Base-by-base conservation (phyloP, 352 stramenopile genomes). In the Pelagophyceae sp. region DNA sequence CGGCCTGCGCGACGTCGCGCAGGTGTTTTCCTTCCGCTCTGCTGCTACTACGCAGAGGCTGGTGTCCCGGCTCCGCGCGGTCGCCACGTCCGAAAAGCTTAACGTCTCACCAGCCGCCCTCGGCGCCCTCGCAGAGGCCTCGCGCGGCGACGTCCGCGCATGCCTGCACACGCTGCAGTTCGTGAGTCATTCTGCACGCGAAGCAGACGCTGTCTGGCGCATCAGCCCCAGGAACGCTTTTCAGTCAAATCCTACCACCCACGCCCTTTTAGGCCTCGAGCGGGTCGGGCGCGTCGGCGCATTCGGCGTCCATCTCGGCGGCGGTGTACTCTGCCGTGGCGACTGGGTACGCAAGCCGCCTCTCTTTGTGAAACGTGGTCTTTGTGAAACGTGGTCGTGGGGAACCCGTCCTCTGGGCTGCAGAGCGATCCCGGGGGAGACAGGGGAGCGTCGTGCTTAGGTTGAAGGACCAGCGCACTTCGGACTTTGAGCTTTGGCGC, bases 131-230 rank as follows among this genome's bases (percentile, higher is more conserved):
- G 82, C 87, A 86, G 76, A 93, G 80, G 76, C 80, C 76, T 79
- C 89, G 76, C 81, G 88, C 82, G 80, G 89, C 77, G 95, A 98
- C 81, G 93, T 98, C 31, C 91, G 96, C 72, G 96, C 94, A 70
- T 98, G 92, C 74, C 85, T 99, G 19, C 97, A 98, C 80, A 94
- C 91, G 1, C 85, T 99, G 1, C 95, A 99, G 84, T 98, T 98
- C 82, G 91, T 96, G 71, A n/a, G n/a, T n/a, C n/a, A n/a, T n/a
- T n/a, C n/a, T n/a, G n/a, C n/a, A n/a, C n/a, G n/a, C n/a, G n/a
- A n/a, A n/a, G n/a, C n/a, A n/a, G n/a, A n/a, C n/a, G n/a, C n/a
- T n/a, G n/a, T n/a, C n/a, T n/a, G n/a, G n/a, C n/a, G n/a, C n/a
- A n/a, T n/a, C n/a, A n/a, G n/a, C n/a, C n/a, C n/a, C n/a, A n/a